Conservation (phyloP, 495 filamentous ascomycete species). For the Recurvomyces mirabilis region DNA sequence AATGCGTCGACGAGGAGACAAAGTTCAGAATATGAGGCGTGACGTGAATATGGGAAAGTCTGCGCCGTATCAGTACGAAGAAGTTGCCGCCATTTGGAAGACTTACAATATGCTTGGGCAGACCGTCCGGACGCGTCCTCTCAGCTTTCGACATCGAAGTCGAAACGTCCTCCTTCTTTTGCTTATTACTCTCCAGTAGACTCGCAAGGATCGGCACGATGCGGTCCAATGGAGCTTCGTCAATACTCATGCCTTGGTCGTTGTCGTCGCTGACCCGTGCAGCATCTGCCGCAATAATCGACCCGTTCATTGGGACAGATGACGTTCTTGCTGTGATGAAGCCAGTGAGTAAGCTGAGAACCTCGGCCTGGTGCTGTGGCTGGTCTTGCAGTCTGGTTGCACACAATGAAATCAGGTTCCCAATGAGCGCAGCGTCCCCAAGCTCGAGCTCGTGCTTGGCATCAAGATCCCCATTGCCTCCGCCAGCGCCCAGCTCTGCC, state of each 20-base stretch:
- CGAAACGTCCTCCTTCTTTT: not conserved
- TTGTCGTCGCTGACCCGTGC: conserved; percentile 28
- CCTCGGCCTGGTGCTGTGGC: conserved; percentile 26
- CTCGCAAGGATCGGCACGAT: conserved; percentile 26
- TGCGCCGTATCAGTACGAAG: conserved; percentile 8
- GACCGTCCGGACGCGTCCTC: conserved; percentile 10
- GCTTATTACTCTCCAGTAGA: conserved; percentile 7
- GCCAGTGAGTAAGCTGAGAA: conserved; percentile 26
- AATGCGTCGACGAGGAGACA: conserved; percentile 59
- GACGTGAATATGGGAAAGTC: conserved; percentile 78
- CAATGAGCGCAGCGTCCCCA: conserved; percentile 24
- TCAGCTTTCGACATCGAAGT: not conserved
- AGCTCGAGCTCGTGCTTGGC: conserved; percentile 54
- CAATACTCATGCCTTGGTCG: conserved; percentile 28
- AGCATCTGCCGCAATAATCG: not conserved
- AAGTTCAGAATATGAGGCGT: conserved; percentile 77
- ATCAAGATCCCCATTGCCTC: conserved; percentile 64
- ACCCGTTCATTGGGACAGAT: conserved; percentile 3
- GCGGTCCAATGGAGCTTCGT: conserved; percentile 36
- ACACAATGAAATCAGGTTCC: conserved; percentile 25
- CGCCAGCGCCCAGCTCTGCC: conserved; percentile 64
- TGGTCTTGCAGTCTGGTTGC: conserved; percentile 32
- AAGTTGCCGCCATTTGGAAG: not conserved
- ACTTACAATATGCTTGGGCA: conserved; percentile 18
- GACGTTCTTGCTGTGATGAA: not conserved